Evolutionary conservation across 495 filamentous ascomycete species (phyloP), one percentile per base, ranked within the genome.

Genomic region (Aspergillus sclerotiicarbonarius): DNA sequence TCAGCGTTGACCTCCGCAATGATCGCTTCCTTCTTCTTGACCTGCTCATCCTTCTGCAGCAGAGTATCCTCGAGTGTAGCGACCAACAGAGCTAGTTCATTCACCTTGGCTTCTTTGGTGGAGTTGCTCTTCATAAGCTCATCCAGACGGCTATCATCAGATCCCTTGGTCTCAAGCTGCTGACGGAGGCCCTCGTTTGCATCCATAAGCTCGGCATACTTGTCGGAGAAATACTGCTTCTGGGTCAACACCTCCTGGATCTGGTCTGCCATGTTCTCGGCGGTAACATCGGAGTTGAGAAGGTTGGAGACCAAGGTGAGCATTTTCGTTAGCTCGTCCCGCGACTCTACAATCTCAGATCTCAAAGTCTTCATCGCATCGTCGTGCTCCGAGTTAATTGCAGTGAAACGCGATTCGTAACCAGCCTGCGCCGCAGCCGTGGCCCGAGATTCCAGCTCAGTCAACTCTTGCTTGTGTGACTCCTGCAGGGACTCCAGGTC

Each of bases 1-100:
- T 87, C 84, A 41, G 79, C 74, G 12, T 67, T 76, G 51, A 87
- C 73, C 57, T 78, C 80, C 53, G 85, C 80, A 44, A 90, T 71
- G 37, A 88, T 78, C 16, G 71, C 67, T 45, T 82, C 78, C 70
- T 90, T 86, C 75, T 87, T 86, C 76, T 88, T 85, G 68, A 89
- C 83, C 62, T 90, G 77, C 37, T 85, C 79, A n/a, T 85, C 79
- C 63, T 91, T 79, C 61, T 92, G 87, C 50, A 86, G 84, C 51
- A 84, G 66, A 51, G 89, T 83, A 15, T 82, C 80, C 58, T 81
- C 80, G 45, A 85, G 75, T 20, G 80, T 80, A 15, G 82, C 74
- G 57, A 80, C 77, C 72, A 86, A 79, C 39, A 74, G 62, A 58
- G 77, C 72, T 62, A 82, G 76, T 63, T 80, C 77, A 37, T 76